phyloP scores from a whole-genome alignment of 2,329 filamentous ascomycete genomes.

The Xylariaceae sp. region DNA sequence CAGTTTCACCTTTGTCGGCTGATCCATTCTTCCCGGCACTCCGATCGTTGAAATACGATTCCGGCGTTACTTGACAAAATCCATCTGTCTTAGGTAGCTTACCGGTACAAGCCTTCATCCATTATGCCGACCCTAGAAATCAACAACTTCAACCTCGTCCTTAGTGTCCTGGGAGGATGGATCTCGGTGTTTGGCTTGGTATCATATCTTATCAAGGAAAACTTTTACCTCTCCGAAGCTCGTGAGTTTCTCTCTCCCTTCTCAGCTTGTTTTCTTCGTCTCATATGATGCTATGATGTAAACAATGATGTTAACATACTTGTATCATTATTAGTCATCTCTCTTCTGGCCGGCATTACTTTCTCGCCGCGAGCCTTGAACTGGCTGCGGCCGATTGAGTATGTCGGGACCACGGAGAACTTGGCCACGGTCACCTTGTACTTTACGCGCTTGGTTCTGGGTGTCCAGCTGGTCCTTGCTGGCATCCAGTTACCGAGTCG shows the following conservation, averaged over 20 bases:
- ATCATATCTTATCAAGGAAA: slow-evolving; percentile 84
- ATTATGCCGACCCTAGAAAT: slow-evolving; percentile 50
- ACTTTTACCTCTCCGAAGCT: slow-evolving; percentile 85
- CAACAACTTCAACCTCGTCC: slow-evolving; percentile 78
- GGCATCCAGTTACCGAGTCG: slow-evolving; percentile 82
- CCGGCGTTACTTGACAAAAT: slow-evolving; percentile 33
- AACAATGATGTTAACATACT: slow-evolving; percentile 1
- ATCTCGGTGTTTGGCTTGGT: slow-evolving; percentile 86
- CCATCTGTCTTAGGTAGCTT: not conserved
- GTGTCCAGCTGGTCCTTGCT: slow-evolving; percentile 83
- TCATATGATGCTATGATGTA: not conserved
- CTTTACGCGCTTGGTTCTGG: slow-evolving; percentile 81
- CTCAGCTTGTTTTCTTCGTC: not conserved
- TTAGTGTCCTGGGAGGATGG: slow-evolving; percentile 77
- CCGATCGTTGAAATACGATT: slow-evolving; percentile 34
- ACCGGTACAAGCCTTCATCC: not conserved
- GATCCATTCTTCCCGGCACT: slow-evolving; percentile 29
- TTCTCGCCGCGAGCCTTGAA: slow-evolving; percentile 76
- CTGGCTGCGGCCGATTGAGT: slow-evolving; percentile 68
- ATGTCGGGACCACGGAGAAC: slow-evolving; percentile 55
- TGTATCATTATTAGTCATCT: slow-evolving; percentile 58
- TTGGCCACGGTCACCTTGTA: slow-evolving; percentile 71
- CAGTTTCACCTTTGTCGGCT: slow-evolving; percentile 22
- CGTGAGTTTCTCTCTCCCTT: slow-evolving; percentile 47
- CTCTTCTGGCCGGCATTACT: slow-evolving; percentile 68